Evolutionary conservation across 2,329 filamentous ascomycete species (phyloP).

Genomic region (Aureobasidium sp.): DNA sequence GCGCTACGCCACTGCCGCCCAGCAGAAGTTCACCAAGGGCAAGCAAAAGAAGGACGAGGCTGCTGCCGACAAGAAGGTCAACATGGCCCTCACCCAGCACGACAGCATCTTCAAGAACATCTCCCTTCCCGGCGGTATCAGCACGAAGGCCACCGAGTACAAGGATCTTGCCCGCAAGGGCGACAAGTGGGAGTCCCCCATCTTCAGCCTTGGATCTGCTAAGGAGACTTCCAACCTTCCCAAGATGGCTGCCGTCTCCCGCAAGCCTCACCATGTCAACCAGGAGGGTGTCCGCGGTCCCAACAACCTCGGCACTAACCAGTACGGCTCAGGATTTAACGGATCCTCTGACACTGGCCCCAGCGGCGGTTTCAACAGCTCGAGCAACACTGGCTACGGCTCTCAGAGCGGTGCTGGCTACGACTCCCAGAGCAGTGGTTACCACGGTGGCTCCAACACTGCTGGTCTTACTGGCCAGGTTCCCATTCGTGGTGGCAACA

Average conservation of each 20-base stretch:
- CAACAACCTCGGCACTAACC: conserved; percentile 11
- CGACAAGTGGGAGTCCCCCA: conserved; percentile 86
- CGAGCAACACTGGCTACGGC: conserved; percentile 14
- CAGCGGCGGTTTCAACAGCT: conserved; percentile 10
- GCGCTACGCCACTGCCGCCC: conserved; percentile 67
- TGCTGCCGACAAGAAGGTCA: conserved; percentile 61
- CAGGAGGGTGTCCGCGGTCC: conserved; percentile 27
- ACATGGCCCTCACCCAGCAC: conserved; percentile 75
- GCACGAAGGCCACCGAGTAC: conserved; percentile 89
- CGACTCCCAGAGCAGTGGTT: conserved; percentile 14
- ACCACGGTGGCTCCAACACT: conserved; percentile 10
- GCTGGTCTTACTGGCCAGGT: conserved; percentile 16
- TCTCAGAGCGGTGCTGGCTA: conserved; percentile 14
- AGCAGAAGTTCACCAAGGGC: conserved; percentile 63
- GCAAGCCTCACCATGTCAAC: conserved; percentile 48
- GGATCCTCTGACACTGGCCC: conserved; percentile 9
- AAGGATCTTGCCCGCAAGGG: conserved; percentile 79
- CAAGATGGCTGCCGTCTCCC: conserved; percentile 40
- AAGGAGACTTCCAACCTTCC: conserved; percentile 65
- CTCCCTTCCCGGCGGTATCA: conserved; percentile 77
- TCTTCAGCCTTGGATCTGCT: conserved; percentile 80
- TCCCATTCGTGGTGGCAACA: conserved; percentile 11
- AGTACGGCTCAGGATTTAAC: conserved; percentile 11
- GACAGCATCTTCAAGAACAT: conserved; percentile 90
- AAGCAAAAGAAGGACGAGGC: conserved; percentile 64